Percentiles rank a stretch among this genome's conserved stretches.
Conservation (phyloP, 768 basidiomycete genomes). For the Boletus pseudopeckii region DNA sequence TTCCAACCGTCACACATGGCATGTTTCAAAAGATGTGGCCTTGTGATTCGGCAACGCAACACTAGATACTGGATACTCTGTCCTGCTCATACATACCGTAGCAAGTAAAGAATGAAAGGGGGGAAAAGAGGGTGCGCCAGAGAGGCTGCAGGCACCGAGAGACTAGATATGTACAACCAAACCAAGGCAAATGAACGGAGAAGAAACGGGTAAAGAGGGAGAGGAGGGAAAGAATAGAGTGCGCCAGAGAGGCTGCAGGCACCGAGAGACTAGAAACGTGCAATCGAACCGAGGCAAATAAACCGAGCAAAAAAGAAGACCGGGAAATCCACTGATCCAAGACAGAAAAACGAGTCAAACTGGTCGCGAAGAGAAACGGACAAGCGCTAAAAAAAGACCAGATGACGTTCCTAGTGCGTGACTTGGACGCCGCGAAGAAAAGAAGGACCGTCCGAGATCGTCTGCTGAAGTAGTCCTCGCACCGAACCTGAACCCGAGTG, state of each 20-base stretch:
- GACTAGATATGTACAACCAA: background rate
- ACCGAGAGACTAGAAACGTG: background rate
- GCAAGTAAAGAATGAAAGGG: background rate
- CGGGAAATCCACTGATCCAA: too few relatives aligned
- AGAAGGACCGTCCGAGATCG: background rate
- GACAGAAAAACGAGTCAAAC: background rate
- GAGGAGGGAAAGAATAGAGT: background rate
- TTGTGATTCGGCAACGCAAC: too few relatives aligned
- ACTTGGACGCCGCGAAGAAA: background rate
- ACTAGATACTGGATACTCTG: too few relatives aligned
- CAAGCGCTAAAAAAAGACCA: background rate
- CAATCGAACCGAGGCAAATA: background rate
- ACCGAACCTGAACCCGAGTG: background rate
- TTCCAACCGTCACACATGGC: too few relatives aligned
- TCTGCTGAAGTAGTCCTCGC: background rate
- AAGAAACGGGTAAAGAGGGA: too few relatives aligned
- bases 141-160: slow-evolving; percentile 1
- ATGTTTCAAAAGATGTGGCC: too few relatives aligned
- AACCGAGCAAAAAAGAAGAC: background rate
- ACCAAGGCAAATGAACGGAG: background rate
- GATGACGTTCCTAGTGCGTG: background rate
- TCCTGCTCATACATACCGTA: too few relatives aligned
- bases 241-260: background rate
- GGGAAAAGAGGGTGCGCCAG: background rate
- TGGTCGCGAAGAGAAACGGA: background rate